These are phyloP conservation scores for Teunomyces panamensis DNA, from an alignment of 805 yeast species.

Conservation along the genomic window DNA sequence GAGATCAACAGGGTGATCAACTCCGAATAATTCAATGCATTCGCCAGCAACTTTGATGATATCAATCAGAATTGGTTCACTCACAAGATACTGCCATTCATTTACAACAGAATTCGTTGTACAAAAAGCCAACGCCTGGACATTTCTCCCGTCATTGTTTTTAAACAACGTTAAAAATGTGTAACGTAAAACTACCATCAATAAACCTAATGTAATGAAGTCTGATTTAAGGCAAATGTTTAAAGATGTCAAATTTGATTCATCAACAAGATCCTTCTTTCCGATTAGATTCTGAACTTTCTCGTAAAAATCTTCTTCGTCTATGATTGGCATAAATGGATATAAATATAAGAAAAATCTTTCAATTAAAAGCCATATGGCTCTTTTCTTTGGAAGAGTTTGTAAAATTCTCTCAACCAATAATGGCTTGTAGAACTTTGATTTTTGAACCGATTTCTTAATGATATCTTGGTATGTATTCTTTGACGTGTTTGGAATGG, in stretches of 20 bases:
- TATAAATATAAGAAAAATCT: slow-evolving; percentile 37
- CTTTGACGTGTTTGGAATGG: background rate
- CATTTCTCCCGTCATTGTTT: slow-evolving; percentile 7
- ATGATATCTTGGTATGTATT: slow-evolving; percentile 5
- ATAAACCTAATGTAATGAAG: slow-evolving; percentile 28
- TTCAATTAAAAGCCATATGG: slow-evolving; percentile 23
- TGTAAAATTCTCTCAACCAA: slow-evolving; percentile 16
- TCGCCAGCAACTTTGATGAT: slow-evolving; percentile 13
- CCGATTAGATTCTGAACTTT: slow-evolving; percentile 17
- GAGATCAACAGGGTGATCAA: slow-evolving; percentile 8
- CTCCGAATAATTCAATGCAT: slow-evolving; percentile 14
- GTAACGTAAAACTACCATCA: slow-evolving; percentile 31
- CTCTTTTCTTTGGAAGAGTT: slow-evolving; percentile 29
- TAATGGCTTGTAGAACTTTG: background rate
- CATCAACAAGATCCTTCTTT: slow-evolving; percentile 10
- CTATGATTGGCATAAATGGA: slow-evolving; percentile 37
- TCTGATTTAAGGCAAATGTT: slow-evolving; percentile 27
- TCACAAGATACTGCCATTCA: slow-evolving; percentile 17
- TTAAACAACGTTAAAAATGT: slow-evolving; percentile 33
- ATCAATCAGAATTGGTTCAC: slow-evolving; percentile 17
- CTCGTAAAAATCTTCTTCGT: slow-evolving; percentile 26
- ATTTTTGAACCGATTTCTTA: slow-evolving; percentile 7
- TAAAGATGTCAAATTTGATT: slow-evolving; percentile 22
- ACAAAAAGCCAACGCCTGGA: slow-evolving; percentile 9
- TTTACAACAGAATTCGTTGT: slow-evolving; percentile 12